phyloP scores from a whole-genome alignment of 495 filamentous ascomycete genomes.

The Hyaloscypha variabilis region DNA sequence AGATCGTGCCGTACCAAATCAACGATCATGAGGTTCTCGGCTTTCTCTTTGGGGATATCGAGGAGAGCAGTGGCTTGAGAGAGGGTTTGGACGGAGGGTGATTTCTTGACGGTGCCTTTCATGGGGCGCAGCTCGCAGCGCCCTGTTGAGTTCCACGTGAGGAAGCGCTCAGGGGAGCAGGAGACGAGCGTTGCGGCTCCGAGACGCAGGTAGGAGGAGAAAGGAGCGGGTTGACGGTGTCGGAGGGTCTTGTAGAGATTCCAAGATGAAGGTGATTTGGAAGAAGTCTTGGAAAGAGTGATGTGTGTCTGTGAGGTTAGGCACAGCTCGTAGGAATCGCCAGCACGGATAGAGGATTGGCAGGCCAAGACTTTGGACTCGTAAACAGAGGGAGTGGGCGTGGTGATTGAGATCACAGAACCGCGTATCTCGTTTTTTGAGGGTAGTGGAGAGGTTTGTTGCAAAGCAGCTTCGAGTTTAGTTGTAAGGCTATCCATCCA shows the following conservation, averaged over 20 bases:
- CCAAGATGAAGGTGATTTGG: conserved; percentile 50
- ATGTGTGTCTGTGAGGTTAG: conserved; percentile 76
- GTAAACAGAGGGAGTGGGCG: conserved; percentile 59
- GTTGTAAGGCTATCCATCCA: conserved; percentile 3
- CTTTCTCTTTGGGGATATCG: conserved; percentile 81
- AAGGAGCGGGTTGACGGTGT: conserved; percentile 78
- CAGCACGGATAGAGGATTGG: conserved; percentile 70
- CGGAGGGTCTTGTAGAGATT: conserved; percentile 71
- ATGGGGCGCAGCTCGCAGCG: conserved; percentile 77
- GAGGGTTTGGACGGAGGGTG: conserved; percentile 54
- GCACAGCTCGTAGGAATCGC: conserved; percentile 93
- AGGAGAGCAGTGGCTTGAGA: conserved; percentile 70
- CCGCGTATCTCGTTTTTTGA: background rate
- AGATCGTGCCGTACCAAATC: conserved; percentile 93
- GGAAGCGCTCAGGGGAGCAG: conserved; percentile 91
- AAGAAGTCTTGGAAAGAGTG: conserved; percentile 28
- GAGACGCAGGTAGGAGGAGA: conserved; percentile 80
- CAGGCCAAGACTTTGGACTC: conserved; percentile 66
- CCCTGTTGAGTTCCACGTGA: conserved; percentile 59
- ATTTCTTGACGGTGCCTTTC: conserved; percentile 91
- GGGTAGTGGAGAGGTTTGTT: background rate
- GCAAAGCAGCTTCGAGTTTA: background rate
- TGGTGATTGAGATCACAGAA: background rate
- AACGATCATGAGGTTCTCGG: conserved; percentile 98
- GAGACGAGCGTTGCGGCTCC: conserved; percentile 70